Conservation (phyloP, 1,139 yeast species). For the Hemisphaericaspora xylanilytica region DNA sequence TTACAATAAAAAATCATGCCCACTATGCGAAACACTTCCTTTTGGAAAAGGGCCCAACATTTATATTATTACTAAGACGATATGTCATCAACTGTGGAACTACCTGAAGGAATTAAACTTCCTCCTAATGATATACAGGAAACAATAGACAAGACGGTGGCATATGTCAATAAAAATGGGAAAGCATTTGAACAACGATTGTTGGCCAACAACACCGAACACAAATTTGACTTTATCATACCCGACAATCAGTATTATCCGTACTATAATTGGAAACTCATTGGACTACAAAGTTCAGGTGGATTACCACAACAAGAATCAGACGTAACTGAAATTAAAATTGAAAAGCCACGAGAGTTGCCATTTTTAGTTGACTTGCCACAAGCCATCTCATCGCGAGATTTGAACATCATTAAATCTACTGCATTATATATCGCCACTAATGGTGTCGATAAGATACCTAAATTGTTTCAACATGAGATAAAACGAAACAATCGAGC, state of each 20-base stretch:
- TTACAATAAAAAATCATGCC: no score
- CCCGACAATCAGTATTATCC: constrained; percentile 53
- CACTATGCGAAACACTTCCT: no score
- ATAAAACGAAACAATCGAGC: constrained; percentile 37
- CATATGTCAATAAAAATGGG: constrained; percentile 70
- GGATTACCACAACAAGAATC: neutral
- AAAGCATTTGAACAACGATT: constrained; percentile 61
- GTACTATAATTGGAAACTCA: constrained; percentile 49
- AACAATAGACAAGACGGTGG: constrained; percentile 70
- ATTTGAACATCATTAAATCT: constrained; percentile 65
- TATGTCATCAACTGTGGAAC: constrained; percentile 32
- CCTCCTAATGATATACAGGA: constrained; percentile 60
- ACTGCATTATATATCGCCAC: constrained; percentile 68
- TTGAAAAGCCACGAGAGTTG: constrained; percentile 25
- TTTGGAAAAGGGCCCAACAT: no score
- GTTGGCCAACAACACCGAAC: constrained; percentile 42
- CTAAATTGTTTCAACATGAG: constrained; percentile 36
- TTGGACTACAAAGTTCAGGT: neutral
- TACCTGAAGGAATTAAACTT: constrained; percentile 43
- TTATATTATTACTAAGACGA: neutral
- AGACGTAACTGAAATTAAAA: neutral
- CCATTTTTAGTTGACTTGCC: constrained; percentile 51
- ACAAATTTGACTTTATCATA: constrained; percentile 63
- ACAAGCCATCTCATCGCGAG: constrained; percentile 54
- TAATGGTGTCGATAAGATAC: constrained; percentile 50